Evolutionary conservation across 2,329 filamentous ascomycete species (phyloP).

Genomic region (Nemania sp.): DNA sequence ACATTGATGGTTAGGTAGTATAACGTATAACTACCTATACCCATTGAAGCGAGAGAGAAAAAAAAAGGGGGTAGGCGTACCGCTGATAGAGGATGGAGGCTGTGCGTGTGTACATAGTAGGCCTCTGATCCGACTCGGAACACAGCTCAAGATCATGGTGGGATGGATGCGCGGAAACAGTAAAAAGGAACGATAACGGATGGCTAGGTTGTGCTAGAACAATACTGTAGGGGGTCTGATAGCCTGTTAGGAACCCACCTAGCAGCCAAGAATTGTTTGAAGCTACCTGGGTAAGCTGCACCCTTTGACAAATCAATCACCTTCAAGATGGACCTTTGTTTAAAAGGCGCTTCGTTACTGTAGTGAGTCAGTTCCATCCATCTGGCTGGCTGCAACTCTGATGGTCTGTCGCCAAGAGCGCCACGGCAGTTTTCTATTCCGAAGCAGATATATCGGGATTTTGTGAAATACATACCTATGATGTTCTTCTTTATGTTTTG

Average conservation of each 20-base stretch:
- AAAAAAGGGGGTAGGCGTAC: slow-evolving; percentile 27
- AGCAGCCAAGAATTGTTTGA: slow-evolving; percentile 20
- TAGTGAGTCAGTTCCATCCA: not conserved
- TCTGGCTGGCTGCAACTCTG: slow-evolving; percentile 10
- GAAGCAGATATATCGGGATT: not conserved
- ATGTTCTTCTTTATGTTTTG: no score
- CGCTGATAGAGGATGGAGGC: slow-evolving; percentile 18
- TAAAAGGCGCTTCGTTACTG: not conserved
- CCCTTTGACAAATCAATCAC: slow-evolving; percentile 35
- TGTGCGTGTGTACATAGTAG: no score
- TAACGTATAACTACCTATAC: no score
- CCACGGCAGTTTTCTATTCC: slow-evolving; percentile 4
- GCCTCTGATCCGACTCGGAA: slow-evolving; percentile 23
- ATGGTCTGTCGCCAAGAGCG: not conserved
- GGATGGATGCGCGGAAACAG: slow-evolving; percentile 30
- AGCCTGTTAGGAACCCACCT: slow-evolving; percentile 19
- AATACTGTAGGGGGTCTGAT: not conserved
- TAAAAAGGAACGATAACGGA: slow-evolving; percentile 24
- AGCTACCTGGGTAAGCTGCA: slow-evolving; percentile 32
- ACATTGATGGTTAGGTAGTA: no score
- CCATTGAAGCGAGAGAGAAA: not conserved
- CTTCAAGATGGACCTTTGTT: not conserved
- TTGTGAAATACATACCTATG: not conserved
- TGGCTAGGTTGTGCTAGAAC: slow-evolving; percentile 8
- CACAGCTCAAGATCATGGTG: slow-evolving; percentile 19